Conservation (phyloP, 305 asterid species). For the Stenogyne calaminthoides region DNA sequence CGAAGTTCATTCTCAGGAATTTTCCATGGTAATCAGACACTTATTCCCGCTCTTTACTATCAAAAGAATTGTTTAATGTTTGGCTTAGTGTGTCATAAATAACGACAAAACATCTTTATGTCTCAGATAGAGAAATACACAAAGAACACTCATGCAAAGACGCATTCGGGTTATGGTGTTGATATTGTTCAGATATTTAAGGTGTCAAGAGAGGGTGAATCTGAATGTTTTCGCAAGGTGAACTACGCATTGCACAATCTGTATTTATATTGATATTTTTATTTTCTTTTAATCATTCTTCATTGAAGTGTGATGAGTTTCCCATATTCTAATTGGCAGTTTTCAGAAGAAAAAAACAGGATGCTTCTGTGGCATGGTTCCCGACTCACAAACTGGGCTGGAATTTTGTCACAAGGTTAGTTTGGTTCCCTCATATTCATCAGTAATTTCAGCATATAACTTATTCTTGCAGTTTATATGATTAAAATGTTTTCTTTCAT, state of each 20-base stretch:
- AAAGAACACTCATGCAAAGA: conserved; percentile 89
- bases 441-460: background rate
- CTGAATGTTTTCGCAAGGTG: conserved; percentile 71
- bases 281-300: conserved; percentile 4
- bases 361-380: conserved; percentile 99
- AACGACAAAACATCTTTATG: conserved; percentile 5
- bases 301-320: conserved; percentile 25
- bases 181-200: conserved; percentile 73
- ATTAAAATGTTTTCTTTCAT: conserved; percentile 17
- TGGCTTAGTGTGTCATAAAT: conserved; percentile 2
- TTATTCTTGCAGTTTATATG: conserved; percentile 15
- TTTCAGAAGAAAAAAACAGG: conserved; percentile 58
- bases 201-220: conserved; percentile 79
- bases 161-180: conserved; percentile 68
- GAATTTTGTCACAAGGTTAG: conserved; percentile 88
- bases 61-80: background rate
- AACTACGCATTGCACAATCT: background rate
- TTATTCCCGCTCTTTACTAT: background rate
- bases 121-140: conserved; percentile 74
- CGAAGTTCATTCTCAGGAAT: conserved; percentile 65
- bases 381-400: conserved; percentile 91
- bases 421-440: background rate
- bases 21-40: conserved; percentile 53
- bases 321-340: conserved; percentile 47
- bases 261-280: background rate